Evolutionary conservation across 2,329 filamentous ascomycete species (phyloP), one percentile per base, ranked within the genome.

Genomic region (Elsinoe ampelina): DNA sequence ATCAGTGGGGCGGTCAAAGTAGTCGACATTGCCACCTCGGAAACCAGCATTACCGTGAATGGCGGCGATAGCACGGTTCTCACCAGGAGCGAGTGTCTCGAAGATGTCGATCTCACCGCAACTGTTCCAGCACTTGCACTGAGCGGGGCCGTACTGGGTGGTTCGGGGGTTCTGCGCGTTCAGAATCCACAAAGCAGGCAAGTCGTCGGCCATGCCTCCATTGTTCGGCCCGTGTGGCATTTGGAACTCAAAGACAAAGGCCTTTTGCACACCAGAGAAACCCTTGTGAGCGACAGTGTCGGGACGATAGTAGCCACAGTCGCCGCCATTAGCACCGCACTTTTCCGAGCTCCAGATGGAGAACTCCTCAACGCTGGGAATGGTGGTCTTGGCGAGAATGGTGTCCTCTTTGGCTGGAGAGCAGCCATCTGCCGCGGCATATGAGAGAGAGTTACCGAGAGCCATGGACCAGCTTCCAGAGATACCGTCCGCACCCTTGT

Each of bases 91-190:
- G 39, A 91, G 80, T 20, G 87, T 77, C 72, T 91, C 87, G 64
- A 85, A 83, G 55, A 90, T 77, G 65, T 92, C 87, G 60, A 86
- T 80, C 72, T 92, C 87, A 63, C 85, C 86, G 67, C 87, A 90
- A 36, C 81, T 82, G 11, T 70, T 71, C 86, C 86, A 90, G 76
- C 87, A 91, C 58, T 81, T 86, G 76, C 87, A 91, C 2, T 72
- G 69, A 6, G 73, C 68, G 48, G 73, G 72, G 61, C 77, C 77
- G 72, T 90, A 90, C 69, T 90, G 86, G 4, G 79, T 73, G 4
- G 84, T 83, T 59, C 83, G 82, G 22, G 86, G 82, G 60, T 91
- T 87, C 59, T 81, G 77, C 15, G 81, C 83, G 71, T 91, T 91
- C 59, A 91, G 79, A 51, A 85, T 74, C 87, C 87, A 91, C 69